These are phyloP conservation scores for Hebeloma cylindrosporum DNA, from an alignment of 768 basidiomycete genomes.

Conservation along the genomic window DNA sequence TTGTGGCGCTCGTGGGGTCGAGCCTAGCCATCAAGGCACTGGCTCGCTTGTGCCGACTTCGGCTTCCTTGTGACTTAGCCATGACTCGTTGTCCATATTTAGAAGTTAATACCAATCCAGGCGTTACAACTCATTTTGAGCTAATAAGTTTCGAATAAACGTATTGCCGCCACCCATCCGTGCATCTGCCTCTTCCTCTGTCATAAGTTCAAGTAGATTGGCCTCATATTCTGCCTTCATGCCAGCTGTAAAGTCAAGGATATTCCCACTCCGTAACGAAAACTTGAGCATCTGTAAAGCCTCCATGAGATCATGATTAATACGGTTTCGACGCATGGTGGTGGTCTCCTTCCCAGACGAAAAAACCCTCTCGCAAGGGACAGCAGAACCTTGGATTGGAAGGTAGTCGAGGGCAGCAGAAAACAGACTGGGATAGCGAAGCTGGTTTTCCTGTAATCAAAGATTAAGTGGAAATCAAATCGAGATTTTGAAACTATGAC, in stretches of 20 bases:
- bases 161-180: no score
- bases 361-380: constrained; percentile 32
- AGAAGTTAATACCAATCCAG: no score
- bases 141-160: no score
- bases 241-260: constrained; percentile 26
- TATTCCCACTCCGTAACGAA: constrained; percentile 19
- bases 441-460: constrained; percentile 23
- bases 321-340: constrained; percentile 23
- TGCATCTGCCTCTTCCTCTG: no score
- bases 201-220: no score
- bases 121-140: no score
- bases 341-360: constrained; percentile 32
- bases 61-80: no score
- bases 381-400: constrained; percentile 33
- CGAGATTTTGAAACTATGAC: neutral
- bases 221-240: constrained; percentile 1
- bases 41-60: no score
- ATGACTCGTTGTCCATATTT: no score
- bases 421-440: constrained; percentile 27
- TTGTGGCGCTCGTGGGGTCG: no score
- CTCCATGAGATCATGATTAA: constrained; percentile 26
- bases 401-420: constrained; percentile 30
- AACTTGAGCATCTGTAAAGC: constrained; percentile 33
- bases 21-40: no score
- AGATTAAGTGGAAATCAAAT: neutral